Evolutionary conservation across 139 green algal genomes (phyloP).

Genomic region (Haematococcus lacustris): DNA sequence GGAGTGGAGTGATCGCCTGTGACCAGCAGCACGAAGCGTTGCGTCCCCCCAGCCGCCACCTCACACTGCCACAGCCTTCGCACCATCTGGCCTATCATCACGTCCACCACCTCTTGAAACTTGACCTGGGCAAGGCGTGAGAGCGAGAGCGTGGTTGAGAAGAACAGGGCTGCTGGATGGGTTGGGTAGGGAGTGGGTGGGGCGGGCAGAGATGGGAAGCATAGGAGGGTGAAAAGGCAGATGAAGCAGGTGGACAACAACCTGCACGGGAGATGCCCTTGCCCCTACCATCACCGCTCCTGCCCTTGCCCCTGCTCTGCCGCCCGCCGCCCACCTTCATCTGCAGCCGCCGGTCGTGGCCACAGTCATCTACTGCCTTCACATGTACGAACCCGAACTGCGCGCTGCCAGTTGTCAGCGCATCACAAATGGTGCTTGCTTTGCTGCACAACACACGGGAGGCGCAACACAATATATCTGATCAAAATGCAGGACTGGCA

Average conservation of each 20-base stretch:
- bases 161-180: too few relatives aligned
- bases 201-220: too few relatives aligned
- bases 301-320: too few relatives aligned
- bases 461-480: too few relatives aligned
- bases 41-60: slow-evolving; percentile 1
- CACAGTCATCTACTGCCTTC: slow-evolving; percentile 89
- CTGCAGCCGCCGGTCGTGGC: slow-evolving; percentile 68
- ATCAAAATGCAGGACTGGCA: too few relatives aligned
- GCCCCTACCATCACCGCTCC: too few relatives aligned
- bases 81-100: slow-evolving; percentile 79
- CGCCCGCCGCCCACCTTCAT: slow-evolving; percentile 66
- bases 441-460: too few relatives aligned
- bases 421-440: slow-evolving; percentile 36
- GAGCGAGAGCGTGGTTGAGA: too few relatives aligned
- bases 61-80: slow-evolving; percentile 56
- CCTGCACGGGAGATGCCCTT: background rate
- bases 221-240: background rate
- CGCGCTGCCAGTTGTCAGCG: slow-evolving; percentile 24
- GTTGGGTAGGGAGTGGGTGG: too few relatives aligned
- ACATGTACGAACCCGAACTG: slow-evolving; percentile 81
- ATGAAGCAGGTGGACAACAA: background rate
- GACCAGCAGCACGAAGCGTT: slow-evolving; percentile 39
- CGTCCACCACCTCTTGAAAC: slow-evolving; percentile 75
- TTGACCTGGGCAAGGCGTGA: slow-evolving; percentile 56
- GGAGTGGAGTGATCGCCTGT: slow-evolving; percentile 91